Evolutionary conservation across 129 eudicot genomes (phyloP).

Genomic region (Saussurea involucrata): DNA sequence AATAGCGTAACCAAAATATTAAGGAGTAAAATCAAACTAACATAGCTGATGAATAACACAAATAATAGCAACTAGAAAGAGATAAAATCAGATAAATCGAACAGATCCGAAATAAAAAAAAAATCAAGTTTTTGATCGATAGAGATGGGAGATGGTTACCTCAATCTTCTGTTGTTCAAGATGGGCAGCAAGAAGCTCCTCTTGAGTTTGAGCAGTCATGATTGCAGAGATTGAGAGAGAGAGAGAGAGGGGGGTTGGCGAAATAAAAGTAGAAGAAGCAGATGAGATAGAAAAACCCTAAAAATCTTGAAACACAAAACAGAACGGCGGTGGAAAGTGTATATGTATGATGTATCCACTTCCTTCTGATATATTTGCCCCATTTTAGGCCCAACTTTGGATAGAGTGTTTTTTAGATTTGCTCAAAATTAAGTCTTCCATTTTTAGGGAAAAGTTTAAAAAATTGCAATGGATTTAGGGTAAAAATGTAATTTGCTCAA

Average conservation of each 20-base stretch:
- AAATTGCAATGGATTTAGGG: too few species aligned
- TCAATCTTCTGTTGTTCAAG: conserved; percentile 79
- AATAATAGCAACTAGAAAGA: not conserved
- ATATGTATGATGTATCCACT: not conserved
- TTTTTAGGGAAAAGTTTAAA: too few species aligned
- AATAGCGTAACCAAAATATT: not conserved
- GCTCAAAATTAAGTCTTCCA: too few species aligned
- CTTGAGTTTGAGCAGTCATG: conserved; percentile 83
- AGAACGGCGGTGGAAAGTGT: conserved; percentile 5
- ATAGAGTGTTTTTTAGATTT: too few species aligned
- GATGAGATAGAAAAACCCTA: conserved; percentile 16
- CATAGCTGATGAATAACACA: not conserved
- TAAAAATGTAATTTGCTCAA: too few species aligned
- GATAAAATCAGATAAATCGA: not conserved
- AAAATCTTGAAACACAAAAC: not conserved
- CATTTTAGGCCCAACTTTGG: too few species aligned
- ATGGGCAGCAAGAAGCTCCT: conserved; percentile 74
- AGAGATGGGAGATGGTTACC: conserved; percentile 35
- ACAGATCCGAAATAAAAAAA: conserved; percentile 7
- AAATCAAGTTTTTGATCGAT: not conserved
- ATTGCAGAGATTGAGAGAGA: not conserved
- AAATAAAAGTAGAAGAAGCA: not conserved
- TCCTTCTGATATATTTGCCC: not conserved
- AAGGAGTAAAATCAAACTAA: not conserved
- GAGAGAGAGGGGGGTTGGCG: not conserved